Percentiles rank a stretch among this genome's conserved stretches.
phyloP scores from a whole-genome alignment of 805 yeast species.

The Kazachstania kunashirensis region DNA sequence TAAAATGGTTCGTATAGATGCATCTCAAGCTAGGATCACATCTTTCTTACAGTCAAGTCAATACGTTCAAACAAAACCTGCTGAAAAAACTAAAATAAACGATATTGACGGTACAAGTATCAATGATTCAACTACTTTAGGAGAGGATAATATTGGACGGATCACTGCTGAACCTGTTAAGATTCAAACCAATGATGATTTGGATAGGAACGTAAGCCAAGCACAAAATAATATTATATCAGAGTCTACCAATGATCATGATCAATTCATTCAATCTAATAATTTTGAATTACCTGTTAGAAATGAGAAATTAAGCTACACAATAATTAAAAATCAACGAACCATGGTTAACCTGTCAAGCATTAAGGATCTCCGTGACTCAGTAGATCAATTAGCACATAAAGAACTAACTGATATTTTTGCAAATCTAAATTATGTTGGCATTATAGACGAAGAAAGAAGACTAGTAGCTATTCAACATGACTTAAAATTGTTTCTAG shows the following conservation, averaged over 20 bases:
- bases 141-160: too few species aligned
- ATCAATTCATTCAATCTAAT: too few species aligned
- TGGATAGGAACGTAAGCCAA: too few species aligned
- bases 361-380: conserved; percentile 44
- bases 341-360: conserved; percentile 46
- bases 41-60: conserved; percentile 15
- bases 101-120: too few species aligned
- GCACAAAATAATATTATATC: too few species aligned
- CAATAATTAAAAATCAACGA: conserved; percentile 21
- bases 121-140: too few species aligned
- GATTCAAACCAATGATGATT: too few species aligned
- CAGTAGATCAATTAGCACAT: conserved; percentile 39
- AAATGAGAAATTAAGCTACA: conserved; percentile 8
- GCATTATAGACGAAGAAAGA: conserved; percentile 63
- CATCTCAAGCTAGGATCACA: conserved; percentile 26
- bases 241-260: too few species aligned
- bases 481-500: conserved; percentile 64
- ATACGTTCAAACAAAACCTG: conserved; percentile 1
- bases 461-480: conserved; percentile 78
- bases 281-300: too few species aligned
- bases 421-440: conserved; percentile 64
- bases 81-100: too few species aligned
- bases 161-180: too few species aligned
- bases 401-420: conserved; percentile 56
- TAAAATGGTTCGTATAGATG: conserved; percentile 28